Evolutionary conservation across 148 eudicot genomes (phyloP), one percentile per base, ranked within the genome.

Genomic region (Fagopyrum tataricum): DNA sequence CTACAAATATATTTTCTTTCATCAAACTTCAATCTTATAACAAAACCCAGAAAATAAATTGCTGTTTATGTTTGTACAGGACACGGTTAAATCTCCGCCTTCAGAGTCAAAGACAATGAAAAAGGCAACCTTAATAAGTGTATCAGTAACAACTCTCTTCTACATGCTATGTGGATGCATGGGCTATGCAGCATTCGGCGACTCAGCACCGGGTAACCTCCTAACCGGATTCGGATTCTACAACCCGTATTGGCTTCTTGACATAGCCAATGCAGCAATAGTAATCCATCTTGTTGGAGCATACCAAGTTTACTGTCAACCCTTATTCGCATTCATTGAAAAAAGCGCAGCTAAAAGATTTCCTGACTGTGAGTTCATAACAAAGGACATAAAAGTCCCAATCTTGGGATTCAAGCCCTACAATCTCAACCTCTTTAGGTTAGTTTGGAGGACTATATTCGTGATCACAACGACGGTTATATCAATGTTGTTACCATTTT

Each of bases 101-200:
- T 13, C 86, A 17, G 89, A 86, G 49, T 73, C 76, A 20, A 86
- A 83, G 78, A 86, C 89, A 37, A 79, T 86, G 89, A 86, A 82
- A 72, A 80, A 67, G 73, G 85, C 89, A 43, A 80, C 87, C 4
- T 67, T 86, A 2, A 10, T 84, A 69, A 86, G 87, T 68, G 87
- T 86, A 14, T 4, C 72, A 41, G 84, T 80, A 6, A 86, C 89
- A 15, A 86, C 85, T 2, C 3, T 82, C 8, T 86, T 86, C 82
- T 86, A 86, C 85, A 74, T 84, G 84, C 67, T 77, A 31, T 86
- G 89, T 73, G 89, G 89, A 1, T 84, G 82, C 58, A 79, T 82
- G 18, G 89, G 89, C 7, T 86, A 86, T 51, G 89, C 89, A 10
- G 87, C 89, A 4, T 86, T 86, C 37, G 89, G 89, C 2, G 89